Evolutionary conservation across 2,329 filamentous ascomycete species (phyloP).

Genomic region (Colletotrichum sp.): DNA sequence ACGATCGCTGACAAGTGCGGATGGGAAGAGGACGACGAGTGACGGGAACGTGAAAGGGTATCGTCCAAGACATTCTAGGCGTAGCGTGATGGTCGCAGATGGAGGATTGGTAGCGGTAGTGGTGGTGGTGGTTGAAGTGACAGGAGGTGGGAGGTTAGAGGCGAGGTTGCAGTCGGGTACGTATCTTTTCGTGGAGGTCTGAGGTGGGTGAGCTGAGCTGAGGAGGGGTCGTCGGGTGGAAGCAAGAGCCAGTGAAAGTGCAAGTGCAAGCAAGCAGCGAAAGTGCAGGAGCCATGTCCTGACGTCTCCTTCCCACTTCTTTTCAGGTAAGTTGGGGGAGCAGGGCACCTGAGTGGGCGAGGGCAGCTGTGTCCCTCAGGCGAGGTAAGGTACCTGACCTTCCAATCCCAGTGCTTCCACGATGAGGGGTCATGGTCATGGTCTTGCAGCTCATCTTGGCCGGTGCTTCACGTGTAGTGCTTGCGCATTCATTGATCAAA

Average conservation of each 20-base stretch:
- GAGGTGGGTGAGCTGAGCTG: neutral
- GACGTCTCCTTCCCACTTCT: neutral
- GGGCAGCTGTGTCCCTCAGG: neutral
- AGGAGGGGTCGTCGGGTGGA: neutral
- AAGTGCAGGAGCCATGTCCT: neutral
- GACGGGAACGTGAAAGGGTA: neutral
- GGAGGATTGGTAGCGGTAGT: neutral
- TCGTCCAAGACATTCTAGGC: neutral
- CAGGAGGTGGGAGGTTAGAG: neutral
- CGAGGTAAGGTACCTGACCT: neutral
- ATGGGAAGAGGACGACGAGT: neutral
- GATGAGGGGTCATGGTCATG: neutral
- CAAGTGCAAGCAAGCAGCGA: neutral
- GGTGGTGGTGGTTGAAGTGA: neutral
- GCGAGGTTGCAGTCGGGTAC: neutral
- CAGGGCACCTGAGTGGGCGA: neutral
- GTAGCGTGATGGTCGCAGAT: neutral
- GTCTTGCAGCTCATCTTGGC: neutral
- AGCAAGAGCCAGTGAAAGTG: neutral
- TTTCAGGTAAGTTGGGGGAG: neutral
- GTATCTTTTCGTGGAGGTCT: neutral
- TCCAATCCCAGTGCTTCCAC: neutral
- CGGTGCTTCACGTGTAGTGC: neutral
- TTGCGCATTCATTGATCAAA: neutral
- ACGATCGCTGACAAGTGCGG: slow-evolving; percentile 12